These are phyloP conservation scores for Echinosophora koreensis DNA, from an alignment of 306 rosid species.

Conservation along the genomic window DNA sequence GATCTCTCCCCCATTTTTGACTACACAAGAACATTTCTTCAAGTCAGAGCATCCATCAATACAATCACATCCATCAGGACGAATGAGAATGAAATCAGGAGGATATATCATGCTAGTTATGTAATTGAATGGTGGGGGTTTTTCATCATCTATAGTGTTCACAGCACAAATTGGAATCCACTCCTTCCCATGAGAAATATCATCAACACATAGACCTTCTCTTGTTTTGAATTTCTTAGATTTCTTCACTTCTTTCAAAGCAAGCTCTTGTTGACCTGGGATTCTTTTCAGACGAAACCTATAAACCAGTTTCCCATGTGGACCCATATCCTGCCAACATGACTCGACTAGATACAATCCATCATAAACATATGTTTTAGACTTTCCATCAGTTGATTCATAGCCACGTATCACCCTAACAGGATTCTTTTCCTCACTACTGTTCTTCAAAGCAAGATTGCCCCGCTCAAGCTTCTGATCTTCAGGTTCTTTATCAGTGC, in stretches of 20 bases:
- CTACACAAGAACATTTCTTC: constrained; percentile 74
- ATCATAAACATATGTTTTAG: constrained; percentile 74
- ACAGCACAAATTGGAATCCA: constrained; percentile 75
- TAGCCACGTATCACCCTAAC: constrained; percentile 92
- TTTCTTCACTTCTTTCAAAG: constrained; percentile 83
- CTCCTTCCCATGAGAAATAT: constrained; percentile 88
- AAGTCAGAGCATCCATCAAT: constrained; percentile 78
- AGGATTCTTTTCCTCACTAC: constrained; percentile 68
- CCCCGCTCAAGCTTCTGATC: constrained; percentile 96
- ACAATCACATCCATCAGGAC: constrained; percentile 77
- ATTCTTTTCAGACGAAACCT: constrained; percentile 76
- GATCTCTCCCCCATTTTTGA: constrained; percentile 81
- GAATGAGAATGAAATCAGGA: constrained; percentile 61
- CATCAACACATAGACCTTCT: constrained; percentile 74
- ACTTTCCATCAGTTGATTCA: constrained; percentile 71
- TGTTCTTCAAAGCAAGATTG: constrained; percentile 90
- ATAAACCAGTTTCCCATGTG: constrained; percentile 83
- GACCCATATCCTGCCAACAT: constrained; percentile 82
- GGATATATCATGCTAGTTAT: constrained; percentile 80
- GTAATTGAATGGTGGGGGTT: constrained; percentile 79
- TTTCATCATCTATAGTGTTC: constrained; percentile 81
- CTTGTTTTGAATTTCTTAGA: constrained; percentile 73
- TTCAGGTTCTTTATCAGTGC: constrained; percentile 76
- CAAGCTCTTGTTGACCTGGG: constrained; percentile 85
- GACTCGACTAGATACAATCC: constrained; percentile 79